A percentile compares a stretch with the other conserved stretches of the same genome.
Conservation (phyloP, 2,329 filamentous ascomycete genomes). For the Penicillium thymicola region DNA sequence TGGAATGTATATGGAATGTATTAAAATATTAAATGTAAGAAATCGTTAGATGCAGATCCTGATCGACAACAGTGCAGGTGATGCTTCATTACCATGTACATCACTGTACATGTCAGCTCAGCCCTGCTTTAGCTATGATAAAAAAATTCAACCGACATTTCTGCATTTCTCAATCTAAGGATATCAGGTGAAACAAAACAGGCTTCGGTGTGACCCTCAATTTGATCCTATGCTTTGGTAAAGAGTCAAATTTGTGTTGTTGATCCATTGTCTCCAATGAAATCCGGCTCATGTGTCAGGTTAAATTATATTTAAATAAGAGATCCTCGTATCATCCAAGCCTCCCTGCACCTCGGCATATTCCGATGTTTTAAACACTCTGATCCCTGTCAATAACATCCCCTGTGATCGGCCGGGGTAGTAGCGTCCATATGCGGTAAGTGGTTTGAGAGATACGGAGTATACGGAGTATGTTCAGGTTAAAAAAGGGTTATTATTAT, state of each 20-base stretch:
- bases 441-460: neutral
- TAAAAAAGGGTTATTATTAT: neutral
- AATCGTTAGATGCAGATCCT: conserved; percentile 7
- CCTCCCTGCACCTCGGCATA: conserved; percentile 14
- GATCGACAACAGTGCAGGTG: conserved; percentile 23
- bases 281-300: neutral
- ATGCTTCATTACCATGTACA: conserved; percentile 12
- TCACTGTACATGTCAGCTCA: conserved; percentile 19
- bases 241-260: neutral
- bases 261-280: neutral
- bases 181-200: neutral
- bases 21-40: neutral
- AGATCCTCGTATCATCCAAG: conserved; percentile 2
- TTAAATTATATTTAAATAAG: neutral
- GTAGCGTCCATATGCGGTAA: neutral
- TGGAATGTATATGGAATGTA: too few relatives aligned
- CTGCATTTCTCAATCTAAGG: too few relatives aligned
- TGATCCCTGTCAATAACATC: conserved; percentile 5
- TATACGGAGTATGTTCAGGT: too few relatives aligned
- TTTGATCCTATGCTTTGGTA: neutral
- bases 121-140: conserved; percentile 5
- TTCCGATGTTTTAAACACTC: conserved; percentile 15
- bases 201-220: neutral
- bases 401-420: conserved; percentile 4
- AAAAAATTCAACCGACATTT: too few relatives aligned